Evolutionary conservation across 1,284 basidiomycete genomes (phyloP), one percentile per base, ranked within the genome.

Genomic region (Apiotrichum gracile): DNA sequence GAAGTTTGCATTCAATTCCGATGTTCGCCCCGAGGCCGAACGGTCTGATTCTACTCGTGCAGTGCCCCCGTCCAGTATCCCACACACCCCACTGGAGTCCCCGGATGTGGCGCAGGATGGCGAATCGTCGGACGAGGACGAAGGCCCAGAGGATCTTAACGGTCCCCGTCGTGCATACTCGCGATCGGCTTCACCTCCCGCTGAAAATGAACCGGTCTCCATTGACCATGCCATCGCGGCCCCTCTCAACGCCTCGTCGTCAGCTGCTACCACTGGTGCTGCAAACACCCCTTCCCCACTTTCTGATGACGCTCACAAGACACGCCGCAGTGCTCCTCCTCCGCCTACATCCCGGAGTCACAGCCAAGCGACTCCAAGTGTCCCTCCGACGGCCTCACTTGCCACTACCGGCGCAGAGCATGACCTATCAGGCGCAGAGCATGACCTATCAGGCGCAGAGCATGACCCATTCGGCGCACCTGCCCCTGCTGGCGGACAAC

Each of bases 121-220:
- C n/a, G 54, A 60, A 9, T 57, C 58, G 6, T 56, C 55, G 1
- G 72, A 72, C 12, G 75, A 76, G 43, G 68, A 68, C 5, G 70
- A 74, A 25, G 75, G 69, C 1, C 75, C 75, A 0, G 75, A 77
- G 52, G 75, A 77, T 53, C 54, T 77, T 5, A 74, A 77, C 10
- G 63, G 52, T 8, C 66, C 69, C 4, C 61, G 54, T 13, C 63
- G 55, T 27, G 49, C 47, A 2, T 66, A 62, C 51, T 35, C 52
- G 19, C 40, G 38, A 31, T 26, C 53, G 54, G 4, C 44, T 37
- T 58, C 58, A 21, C 43, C 43, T 41, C 52, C 35, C 24, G 49
- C 42, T 25, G 46, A n/a, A n/a, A n/a, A n/a, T n/a, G n/a, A n/a
- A n/a, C n/a, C n/a, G n/a, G n/a, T n/a, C n/a, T n/a, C n/a, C n/a